Evolutionary conservation across 768 basidiomycete genomes (phyloP).

Genomic region (Boletus edulis): DNA sequence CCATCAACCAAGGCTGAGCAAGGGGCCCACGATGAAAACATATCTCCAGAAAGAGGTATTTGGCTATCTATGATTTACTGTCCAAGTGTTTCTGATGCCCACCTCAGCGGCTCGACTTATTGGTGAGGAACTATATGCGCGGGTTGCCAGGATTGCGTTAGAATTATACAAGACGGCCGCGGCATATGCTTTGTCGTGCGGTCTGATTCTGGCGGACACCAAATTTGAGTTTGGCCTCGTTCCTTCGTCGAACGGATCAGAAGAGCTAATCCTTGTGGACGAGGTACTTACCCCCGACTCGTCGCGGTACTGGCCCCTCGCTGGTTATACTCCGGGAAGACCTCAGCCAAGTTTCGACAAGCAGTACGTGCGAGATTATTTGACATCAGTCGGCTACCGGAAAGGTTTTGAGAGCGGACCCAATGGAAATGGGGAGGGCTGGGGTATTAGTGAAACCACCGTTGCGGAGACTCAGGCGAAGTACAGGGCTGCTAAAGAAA

Average conservation of each 20-base stretch:
- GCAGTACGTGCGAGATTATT: slow-evolving; percentile 92
- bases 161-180: slow-evolving; percentile 74
- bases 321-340: slow-evolving; percentile 67
- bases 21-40: slow-evolving; percentile 95
- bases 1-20: slow-evolving; percentile 97
- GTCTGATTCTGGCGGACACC: slow-evolving; percentile 94
- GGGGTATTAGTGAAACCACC: slow-evolving; percentile 73
- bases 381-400: slow-evolving; percentile 67
- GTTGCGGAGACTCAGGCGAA: slow-evolving; percentile 73
- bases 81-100: neutral
- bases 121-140: slow-evolving; percentile 59
- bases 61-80: slow-evolving; percentile 3
- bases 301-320: slow-evolving; percentile 92
- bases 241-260: slow-evolving; percentile 32
- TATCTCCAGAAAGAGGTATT: slow-evolving; percentile 75
- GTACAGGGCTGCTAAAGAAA: slow-evolving; percentile 74
- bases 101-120: slow-evolving; percentile 59
- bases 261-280: slow-evolving; percentile 83
- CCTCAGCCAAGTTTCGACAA: slow-evolving; percentile 94
- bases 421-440: slow-evolving; percentile 67
- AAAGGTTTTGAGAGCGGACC: slow-evolving; percentile 80
- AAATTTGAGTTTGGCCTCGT: slow-evolving; percentile 98
- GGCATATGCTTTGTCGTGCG: slow-evolving; percentile 65
- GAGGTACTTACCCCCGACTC: slow-evolving; percentile 98
- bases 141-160: slow-evolving; percentile 59